A percentile compares a stretch with the other conserved stretches of the same genome.
Conservation (phyloP, 1,284 basidiomycete species). For the Tilletia walkeri region DNA sequence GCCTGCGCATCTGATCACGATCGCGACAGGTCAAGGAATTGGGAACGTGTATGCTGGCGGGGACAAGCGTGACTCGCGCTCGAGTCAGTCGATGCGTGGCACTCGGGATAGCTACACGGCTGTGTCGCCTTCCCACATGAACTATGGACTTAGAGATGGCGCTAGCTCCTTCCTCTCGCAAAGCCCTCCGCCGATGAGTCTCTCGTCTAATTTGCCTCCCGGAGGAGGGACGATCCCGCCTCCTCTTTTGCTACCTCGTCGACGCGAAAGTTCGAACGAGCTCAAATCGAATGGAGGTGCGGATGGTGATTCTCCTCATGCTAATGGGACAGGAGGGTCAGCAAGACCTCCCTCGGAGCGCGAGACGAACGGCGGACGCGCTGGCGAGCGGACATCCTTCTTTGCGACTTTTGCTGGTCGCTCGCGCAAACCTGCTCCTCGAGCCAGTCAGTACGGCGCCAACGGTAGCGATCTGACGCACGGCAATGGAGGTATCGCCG, state of each 20-base stretch:
- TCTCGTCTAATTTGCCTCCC: neutral
- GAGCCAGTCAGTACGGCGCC: slow-evolving; percentile 16
- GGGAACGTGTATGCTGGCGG: slow-evolving; percentile 4
- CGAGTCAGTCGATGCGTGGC: neutral
- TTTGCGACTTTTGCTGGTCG: slow-evolving; percentile 34
- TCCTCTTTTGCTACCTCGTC: neutral
- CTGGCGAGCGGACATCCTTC: slow-evolving; percentile 43
- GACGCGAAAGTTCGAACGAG: neutral
- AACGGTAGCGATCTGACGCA: neutral
- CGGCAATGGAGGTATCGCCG: neutral
- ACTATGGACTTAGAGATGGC: too few relatives aligned
- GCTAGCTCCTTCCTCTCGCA: too few relatives aligned
- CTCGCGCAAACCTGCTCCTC: slow-evolving; percentile 40
- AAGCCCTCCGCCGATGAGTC: neutral
- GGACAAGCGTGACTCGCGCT: neutral
- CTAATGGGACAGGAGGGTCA: too few relatives aligned
- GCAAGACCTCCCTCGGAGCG: too few relatives aligned
- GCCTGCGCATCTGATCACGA: neutral
- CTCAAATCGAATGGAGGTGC: neutral
- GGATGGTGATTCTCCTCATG: too few relatives aligned
- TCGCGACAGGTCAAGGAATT: neutral
- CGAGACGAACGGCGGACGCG: slow-evolving; percentile 19
- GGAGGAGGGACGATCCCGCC: neutral
- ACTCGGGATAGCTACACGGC: neutral
- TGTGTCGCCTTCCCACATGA: neutral